These are phyloP conservation scores for Pseudonitzschia pungens DNA, from an alignment of 108 stramenopile genomes.

Conservation along the genomic window DNA sequence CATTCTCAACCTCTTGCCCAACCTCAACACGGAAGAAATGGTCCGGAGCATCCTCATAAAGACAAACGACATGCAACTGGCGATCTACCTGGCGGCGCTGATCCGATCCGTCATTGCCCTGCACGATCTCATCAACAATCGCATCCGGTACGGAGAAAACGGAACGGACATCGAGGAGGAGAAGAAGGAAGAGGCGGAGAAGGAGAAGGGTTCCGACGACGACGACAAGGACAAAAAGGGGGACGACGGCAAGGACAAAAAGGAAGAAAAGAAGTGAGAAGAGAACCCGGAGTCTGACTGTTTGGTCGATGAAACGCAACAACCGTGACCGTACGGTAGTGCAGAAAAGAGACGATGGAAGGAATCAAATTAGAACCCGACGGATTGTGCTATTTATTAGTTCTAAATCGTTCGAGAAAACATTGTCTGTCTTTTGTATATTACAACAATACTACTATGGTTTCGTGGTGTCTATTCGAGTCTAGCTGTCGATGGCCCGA, in stretches of 20 bases:
- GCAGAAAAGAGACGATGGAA: too few relatives aligned
- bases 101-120: slow-evolving; percentile 95
- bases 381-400: too few relatives aligned
- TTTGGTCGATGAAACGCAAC: neutral
- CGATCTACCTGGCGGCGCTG: slow-evolving; percentile 83
- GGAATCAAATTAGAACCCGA: too few relatives aligned
- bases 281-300: neutral
- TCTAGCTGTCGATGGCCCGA: neutral
- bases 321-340: neutral
- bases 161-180: slow-evolving; percentile 47
- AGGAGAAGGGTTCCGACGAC: slow-evolving; percentile 42
- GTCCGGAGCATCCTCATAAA: slow-evolving; percentile 90
- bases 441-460: too few relatives aligned
- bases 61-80: slow-evolving; percentile 99
- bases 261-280: slow-evolving; percentile 21
- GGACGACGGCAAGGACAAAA: neutral
- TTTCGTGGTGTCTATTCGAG: neutral
- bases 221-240: slow-evolving; percentile 34
- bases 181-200: slow-evolving; percentile 45
- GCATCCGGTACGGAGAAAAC: slow-evolving; percentile 80
- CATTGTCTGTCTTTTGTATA: too few relatives aligned
- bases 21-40: slow-evolving; percentile 93
- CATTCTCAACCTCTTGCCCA: slow-evolving; percentile 96
- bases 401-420: too few relatives aligned
- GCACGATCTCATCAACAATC: slow-evolving; percentile 96